A percentile compares a stretch with the other conserved stretches of the same genome.
Evolutionary conservation across 805 yeast species (phyloP).

Genomic region (Suhomyces canberraensis): DNA sequence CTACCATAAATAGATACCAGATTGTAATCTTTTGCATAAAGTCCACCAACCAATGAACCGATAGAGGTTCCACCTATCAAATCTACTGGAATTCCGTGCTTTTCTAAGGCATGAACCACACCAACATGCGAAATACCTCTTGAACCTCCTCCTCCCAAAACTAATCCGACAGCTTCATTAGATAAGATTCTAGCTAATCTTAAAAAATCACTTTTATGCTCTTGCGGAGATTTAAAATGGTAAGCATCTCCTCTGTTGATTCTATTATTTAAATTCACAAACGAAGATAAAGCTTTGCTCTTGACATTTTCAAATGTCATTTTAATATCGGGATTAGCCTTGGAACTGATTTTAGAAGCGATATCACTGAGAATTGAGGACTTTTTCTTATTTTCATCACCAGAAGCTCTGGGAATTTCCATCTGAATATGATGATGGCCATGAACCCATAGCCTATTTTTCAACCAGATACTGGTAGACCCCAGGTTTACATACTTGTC

Average conservation of each 20-base stretch:
- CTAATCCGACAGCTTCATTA: conserved; percentile 91
- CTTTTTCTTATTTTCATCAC: conserved; percentile 12
- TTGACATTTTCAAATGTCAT: conserved; percentile 31
- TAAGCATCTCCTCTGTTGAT: conserved; percentile 17
- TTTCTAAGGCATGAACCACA: conserved; percentile 84
- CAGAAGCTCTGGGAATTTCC: conserved; percentile 29
- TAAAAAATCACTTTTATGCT: conserved; percentile 83
- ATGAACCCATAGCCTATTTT: conserved; percentile 84
- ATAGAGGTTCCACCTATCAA: conserved; percentile 95
- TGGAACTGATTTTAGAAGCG: conserved; percentile 32
- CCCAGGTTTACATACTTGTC: conserved; percentile 84
- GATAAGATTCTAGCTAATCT: conserved; percentile 86
- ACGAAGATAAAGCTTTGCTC: conserved; percentile 25
- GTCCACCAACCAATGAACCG: conserved; percentile 93
- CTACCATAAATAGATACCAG: conserved; percentile 88
- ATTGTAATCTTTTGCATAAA: conserved; percentile 90
- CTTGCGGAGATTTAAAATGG: conserved; percentile 32
- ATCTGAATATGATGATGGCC: conserved; percentile 91
- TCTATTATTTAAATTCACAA: conserved; percentile 23
- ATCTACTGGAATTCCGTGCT: conserved; percentile 90
- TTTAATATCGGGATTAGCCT: conserved; percentile 33
- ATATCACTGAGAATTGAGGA: conserved; percentile 29
- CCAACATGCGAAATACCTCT: conserved; percentile 93
- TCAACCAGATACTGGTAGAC: conserved; percentile 78
- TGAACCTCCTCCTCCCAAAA: conserved; percentile 97